A percentile compares a stretch with the other conserved stretches of the same genome.
Conservation (phyloP, 2,329 filamentous ascomycete genomes). For the Phoma sp. region DNA sequence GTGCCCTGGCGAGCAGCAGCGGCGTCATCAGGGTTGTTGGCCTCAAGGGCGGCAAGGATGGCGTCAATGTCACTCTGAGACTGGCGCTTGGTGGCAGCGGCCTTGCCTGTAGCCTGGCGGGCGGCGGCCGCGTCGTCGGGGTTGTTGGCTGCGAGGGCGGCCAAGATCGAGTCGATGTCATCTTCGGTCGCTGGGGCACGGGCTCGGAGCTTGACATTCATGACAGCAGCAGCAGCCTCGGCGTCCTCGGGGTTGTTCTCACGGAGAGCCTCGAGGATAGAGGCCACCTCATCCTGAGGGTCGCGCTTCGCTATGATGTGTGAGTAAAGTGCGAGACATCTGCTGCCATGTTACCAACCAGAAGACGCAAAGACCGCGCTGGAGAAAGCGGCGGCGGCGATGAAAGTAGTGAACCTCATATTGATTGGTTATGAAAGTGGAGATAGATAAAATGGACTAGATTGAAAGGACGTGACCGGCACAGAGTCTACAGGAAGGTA, state of each 20-base stretch:
- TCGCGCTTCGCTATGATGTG: slow-evolving; percentile 18
- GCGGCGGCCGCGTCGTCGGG: slow-evolving; percentile 34
- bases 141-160: slow-evolving; percentile 30
- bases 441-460: slow-evolving; percentile 9
- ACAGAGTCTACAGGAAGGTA: slow-evolving; percentile 31
- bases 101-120: slow-evolving; percentile 10
- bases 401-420: slow-evolving; percentile 38
- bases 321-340: neutral
- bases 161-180: slow-evolving; percentile 30
- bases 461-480: slow-evolving; percentile 36
- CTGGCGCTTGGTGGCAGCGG: slow-evolving; percentile 19
- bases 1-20: slow-evolving; percentile 20
- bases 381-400: slow-evolving; percentile 35
- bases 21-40: slow-evolving; percentile 37
- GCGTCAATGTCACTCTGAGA: slow-evolving; percentile 21
- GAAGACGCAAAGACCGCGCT: slow-evolving; percentile 33
- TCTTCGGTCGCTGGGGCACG: slow-evolving; percentile 25
- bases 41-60: slow-evolving; percentile 26
- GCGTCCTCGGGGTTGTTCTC: slow-evolving; percentile 38
- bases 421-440: slow-evolving; percentile 21
- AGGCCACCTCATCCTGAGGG: slow-evolving; percentile 32
- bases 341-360: slow-evolving; percentile 12
- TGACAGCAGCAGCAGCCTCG: slow-evolving; percentile 30
- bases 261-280: slow-evolving; percentile 36
- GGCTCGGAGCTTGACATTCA: slow-evolving; percentile 34